phyloP scores from a whole-genome alignment of 306 rosid genomes.

The Cucumis cinereus region DNA sequence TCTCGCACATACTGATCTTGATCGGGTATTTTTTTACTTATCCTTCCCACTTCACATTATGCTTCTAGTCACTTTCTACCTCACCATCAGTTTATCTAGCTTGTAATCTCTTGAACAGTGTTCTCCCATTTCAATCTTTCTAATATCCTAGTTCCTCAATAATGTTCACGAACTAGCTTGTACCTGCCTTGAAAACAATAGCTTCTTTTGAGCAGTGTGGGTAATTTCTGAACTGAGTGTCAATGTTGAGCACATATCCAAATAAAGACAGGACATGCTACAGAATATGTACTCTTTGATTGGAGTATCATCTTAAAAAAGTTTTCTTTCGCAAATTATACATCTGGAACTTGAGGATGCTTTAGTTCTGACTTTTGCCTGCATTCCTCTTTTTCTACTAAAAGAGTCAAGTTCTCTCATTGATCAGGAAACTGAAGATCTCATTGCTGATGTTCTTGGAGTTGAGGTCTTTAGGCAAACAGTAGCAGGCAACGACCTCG shows the following conservation, averaged over 20 bases:
- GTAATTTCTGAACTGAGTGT: neutral
- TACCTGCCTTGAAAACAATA: neutral
- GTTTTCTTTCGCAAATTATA: neutral
- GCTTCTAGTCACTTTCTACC: neutral
- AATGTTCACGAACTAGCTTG: neutral
- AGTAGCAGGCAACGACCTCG: slow-evolving; percentile 80
- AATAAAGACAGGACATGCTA: neutral
- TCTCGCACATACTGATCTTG: slow-evolving; percentile 91
- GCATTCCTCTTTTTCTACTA: neutral
- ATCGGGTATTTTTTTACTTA: slow-evolving; percentile 35
- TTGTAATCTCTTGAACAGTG: neutral
- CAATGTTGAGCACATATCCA: neutral
- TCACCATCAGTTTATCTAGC: neutral
- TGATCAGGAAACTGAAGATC: slow-evolving; percentile 77
- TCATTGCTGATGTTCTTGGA: slow-evolving; percentile 89
- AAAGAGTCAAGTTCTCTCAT: neutral
- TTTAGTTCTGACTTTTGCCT: neutral
- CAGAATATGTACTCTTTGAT: neutral
- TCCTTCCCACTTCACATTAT: neutral
- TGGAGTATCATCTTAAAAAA: neutral
- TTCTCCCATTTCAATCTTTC: neutral
- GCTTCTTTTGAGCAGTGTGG: neutral
- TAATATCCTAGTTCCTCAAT: neutral
- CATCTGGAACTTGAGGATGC: neutral
- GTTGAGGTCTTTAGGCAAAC: slow-evolving; percentile 97